Evolutionary conservation across 1,284 basidiomycete species (phyloP), one percentile per base, ranked within the genome.

Genomic region (Athelia psychrophila): DNA sequence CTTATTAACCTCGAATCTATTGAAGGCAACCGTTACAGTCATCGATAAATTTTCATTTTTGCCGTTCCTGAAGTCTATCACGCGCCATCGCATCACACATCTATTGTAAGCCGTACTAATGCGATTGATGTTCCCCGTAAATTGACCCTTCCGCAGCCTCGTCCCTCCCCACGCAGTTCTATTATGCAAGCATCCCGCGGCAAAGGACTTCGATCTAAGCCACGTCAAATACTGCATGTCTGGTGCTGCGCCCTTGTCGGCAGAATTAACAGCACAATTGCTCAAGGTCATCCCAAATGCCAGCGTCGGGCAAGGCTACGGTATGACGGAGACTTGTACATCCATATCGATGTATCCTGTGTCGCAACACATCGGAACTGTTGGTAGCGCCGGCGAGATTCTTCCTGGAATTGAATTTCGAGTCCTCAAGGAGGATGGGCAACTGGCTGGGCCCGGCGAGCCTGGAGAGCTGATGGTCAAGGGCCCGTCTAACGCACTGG

Each of bases 211-310:
- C 60, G 79, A 91, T 58, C 71, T 95, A 22, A 77, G 74, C 44
- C 70, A 75, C 48, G 65, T 93, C 46, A 73, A 81, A 51, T 71
- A 78, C 60, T 74, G 83, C 54, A 78, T 90, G 71, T 74, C 75
- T 46, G 87, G 89, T 22, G 91, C 89, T 0, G 90, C 90, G 0
- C 90, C 90, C 3, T 70, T 93, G 3, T 84, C 86, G 2, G 69
- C 76, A 16, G 88, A 89, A 60, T 73, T 89, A 25, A 83, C 77
- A 50, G 56, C 72, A 33, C 76, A 82, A 57, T 65, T 89, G 30
- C 67, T 77, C 42, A 67, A 74, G 32, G 62, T 84, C 35, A 66
- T 91, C 15, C 86, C 86, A 0, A 64, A 79, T 20, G 77, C 79
- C 2, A 70, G 76, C 45, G 78, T 89, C 48, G 84, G 83, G 10